phyloP scores from a whole-genome alignment of 352 stramenopile species.

The Elongisporangium senticosum region DNA sequence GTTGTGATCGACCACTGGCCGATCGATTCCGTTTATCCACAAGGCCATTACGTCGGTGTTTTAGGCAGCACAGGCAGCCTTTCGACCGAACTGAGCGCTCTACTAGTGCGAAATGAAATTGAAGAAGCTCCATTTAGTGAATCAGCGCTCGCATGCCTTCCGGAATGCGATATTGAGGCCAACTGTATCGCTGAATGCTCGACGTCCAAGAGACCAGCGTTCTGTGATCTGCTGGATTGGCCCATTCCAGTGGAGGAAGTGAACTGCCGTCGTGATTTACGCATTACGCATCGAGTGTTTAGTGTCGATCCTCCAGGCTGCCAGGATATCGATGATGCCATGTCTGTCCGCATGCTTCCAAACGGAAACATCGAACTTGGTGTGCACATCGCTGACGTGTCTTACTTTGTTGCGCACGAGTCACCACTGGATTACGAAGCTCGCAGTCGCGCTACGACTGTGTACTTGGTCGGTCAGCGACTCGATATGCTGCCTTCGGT shows the following conservation, averaged over 20 bases:
- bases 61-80: slow-evolving; percentile 55
- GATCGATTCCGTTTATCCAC: slow-evolving; percentile 71
- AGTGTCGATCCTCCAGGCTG: slow-evolving; percentile 86
- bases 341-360: slow-evolving; percentile 69
- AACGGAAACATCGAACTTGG: slow-evolving; percentile 90
- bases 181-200: slow-evolving; percentile 66
- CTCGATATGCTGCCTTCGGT: slow-evolving; percentile 92
- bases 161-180: slow-evolving; percentile 62
- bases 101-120: slow-evolving; percentile 82
- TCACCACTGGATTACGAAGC: slow-evolving; percentile 95
- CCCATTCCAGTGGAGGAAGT: slow-evolving; percentile 48
- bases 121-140: slow-evolving; percentile 84
- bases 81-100: slow-evolving; percentile 71
- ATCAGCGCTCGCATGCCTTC: slow-evolving; percentile 75
- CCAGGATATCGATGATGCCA: slow-evolving; percentile 90
- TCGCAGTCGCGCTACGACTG: slow-evolving; percentile 88
- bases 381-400: slow-evolving; percentile 99
- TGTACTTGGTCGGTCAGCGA: slow-evolving; percentile 95
- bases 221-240: slow-evolving; percentile 64
- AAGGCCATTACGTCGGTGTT: slow-evolving; percentile 75
- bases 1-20: slow-evolving; percentile 79
- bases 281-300: slow-evolving; percentile 70
- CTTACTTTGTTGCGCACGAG: slow-evolving; percentile 96
- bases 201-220: slow-evolving; percentile 57
- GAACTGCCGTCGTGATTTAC: slow-evolving; percentile 54